These are phyloP conservation scores for Trametes versicolor DNA, from an alignment of 1,284 basidiomycete genomes.

Conservation along the genomic window DNA sequence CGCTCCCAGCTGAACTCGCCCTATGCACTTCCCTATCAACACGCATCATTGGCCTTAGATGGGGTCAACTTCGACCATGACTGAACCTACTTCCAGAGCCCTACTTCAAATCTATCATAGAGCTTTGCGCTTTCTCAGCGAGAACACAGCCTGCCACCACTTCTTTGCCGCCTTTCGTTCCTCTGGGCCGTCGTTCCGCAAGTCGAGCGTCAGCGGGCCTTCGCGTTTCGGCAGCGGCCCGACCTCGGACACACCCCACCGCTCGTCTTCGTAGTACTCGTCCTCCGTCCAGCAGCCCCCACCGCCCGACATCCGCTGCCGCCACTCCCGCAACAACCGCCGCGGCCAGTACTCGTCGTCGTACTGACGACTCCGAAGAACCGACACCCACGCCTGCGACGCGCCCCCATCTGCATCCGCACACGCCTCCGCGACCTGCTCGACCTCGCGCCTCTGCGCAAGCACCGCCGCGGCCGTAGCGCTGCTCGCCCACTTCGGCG, in stretches of 20 bases:
- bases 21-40: no score
- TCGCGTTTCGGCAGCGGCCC: not conserved
- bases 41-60: not conserved
- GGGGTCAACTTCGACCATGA: not conserved
- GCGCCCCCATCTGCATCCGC: slow-evolving; percentile 6
- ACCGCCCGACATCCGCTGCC: slow-evolving; percentile 25
- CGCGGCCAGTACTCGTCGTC: slow-evolving; percentile 26
- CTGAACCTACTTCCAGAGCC: slow-evolving; percentile 4
- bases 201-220: not conserved
- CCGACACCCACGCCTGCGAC: slow-evolving; percentile 10
- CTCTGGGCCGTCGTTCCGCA: not conserved
- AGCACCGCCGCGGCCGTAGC: slow-evolving; percentile 5
- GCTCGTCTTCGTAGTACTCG: slow-evolving; percentile 26
- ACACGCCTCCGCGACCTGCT: slow-evolving; percentile 18
- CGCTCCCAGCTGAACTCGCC: no score
- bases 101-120: not conserved
- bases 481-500: slow-evolving; percentile 13
- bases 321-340: slow-evolving; percentile 30
- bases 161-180: not conserved
- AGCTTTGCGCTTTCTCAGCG: not conserved
- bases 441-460: slow-evolving; percentile 16
- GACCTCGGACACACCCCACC: not conserved
- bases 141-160: slow-evolving; percentile 15
- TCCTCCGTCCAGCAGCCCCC: slow-evolving; percentile 31
- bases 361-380: slow-evolving; percentile 21